Base-by-base conservation (phyloP, 352 stramenopile species). In the Halophytophthora polymorphica region DNA sequence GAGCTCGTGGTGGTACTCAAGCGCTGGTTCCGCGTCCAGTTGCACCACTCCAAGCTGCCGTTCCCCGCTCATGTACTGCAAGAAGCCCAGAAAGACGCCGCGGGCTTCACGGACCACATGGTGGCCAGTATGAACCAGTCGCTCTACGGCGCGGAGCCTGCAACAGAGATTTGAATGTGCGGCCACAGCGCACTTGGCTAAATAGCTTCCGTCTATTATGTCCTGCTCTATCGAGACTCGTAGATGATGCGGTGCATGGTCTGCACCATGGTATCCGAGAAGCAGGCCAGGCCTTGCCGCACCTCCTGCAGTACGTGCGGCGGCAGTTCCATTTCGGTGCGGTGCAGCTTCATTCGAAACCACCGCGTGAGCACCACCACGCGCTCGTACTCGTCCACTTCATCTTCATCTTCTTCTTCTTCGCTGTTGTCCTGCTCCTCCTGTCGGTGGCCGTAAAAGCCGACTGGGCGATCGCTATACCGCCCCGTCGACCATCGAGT, bases 211-310 rank as follows among this genome's bases (percentile, higher is more conserved):
- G 35, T 33, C 18, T 29, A 50, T 18, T 11, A n/a, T 10, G 33
- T 38, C 3, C 6, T 8, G 38, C 6, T 19, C 53, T 55, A 59
- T 21, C 41, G 49, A 23, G 53, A 51, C 29, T 72, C 59, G 31
- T 64, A 73, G 21, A 73, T 73, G 33, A 66, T 55, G 15, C 64
- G 59, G 33, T 69, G 65, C 60, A 73, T 73, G 36, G 56, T 73
- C 21, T 67, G 59, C 39, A 68, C 61, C 65, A 73, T 73, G 6
- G 61, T 62, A 38, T 73, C 65, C 2, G 56, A 68, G 47, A 70
- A 73, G 35, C 61, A 65, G 11, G 60, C 56, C 12, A 70, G 31
- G 0, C 65, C 65, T 23, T 73, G 61, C 6, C 65, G 65, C 6
- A 70, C 52, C 28, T 73, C 61, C 35, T 70, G 65, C 3, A 73